Evolutionary conservation across 345 rosid species (phyloP), one percentile per base, ranked within the genome.

Genomic region (Salix exigua): DNA sequence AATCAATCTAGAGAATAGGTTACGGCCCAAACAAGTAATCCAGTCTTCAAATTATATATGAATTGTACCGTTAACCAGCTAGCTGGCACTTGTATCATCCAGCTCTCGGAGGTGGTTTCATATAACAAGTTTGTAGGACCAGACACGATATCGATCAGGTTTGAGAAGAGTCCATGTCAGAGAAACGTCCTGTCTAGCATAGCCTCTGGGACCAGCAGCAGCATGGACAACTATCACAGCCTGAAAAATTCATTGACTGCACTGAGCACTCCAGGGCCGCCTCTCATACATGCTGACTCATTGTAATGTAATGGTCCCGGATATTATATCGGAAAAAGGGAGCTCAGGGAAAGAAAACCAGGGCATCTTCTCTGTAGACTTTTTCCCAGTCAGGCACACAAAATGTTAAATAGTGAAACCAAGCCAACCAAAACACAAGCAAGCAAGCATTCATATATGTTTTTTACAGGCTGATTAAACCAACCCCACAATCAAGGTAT

Each of bases 401-500:
- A 7, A 33, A 33, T 51, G 69, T 55, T 73, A 68, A 53, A 80
- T 64, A 8, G 65, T 53, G 46, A 82, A 62, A 72, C 58, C 70
- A 44, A 78, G 60, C 68, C 78, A 73, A 48, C 71, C 16, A 46
- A 26, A 50, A 69, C 50, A 40, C 66, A 42, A 50, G n/a, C 25
- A 67, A 50, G 23, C 26, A 67, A 44, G 66, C 77, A 77, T 51
- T 48, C 72, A 66, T 64, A 33, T 64, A 33, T 4, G 51, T 37
- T 26, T 73, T 75, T 66, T 73, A 79, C 82, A 79, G 72, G 64
- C 75, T 75, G 71, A 65, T 73, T 23, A 66, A 64, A 53, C 64
- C 67, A 73, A 37, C 71, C 71, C 82, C 82, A 65, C 58, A 72
- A 37, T 70, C 73, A 48, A 25, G 65, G 71, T 73, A 81, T 81